Evolutionary conservation across 1,139 yeast genomes (phyloP).

Genomic region (Diutina scorzettiae): DNA sequence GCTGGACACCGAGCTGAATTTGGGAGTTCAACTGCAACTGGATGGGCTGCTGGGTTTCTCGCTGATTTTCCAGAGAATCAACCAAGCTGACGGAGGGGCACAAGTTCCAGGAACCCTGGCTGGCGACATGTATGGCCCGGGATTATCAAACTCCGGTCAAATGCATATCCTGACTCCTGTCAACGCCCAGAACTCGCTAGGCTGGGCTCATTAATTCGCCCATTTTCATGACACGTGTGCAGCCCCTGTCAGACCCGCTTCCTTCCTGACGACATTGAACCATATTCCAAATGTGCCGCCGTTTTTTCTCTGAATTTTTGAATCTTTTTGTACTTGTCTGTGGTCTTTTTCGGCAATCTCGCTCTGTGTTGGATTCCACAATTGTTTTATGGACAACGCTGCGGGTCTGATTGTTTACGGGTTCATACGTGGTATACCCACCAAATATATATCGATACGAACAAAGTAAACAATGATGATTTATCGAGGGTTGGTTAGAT

Average conservation of each 20-base stretch:
- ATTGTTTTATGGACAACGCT: constrained; percentile 5
- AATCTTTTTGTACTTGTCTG: neutral
- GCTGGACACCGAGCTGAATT: constrained; percentile 29
- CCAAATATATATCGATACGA: neutral
- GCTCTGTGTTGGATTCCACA: constrained; percentile 6
- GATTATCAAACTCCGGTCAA: constrained; percentile 11
- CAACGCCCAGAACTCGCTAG: constrained; percentile 34
- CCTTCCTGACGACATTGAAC: constrained; percentile 5
- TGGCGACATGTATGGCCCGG: constrained; percentile 3
- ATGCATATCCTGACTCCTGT: constrained; percentile 33
- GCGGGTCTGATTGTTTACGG: neutral
- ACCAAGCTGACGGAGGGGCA: constrained; percentile 7
- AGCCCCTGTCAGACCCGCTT: neutral
- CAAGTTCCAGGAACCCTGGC: constrained; percentile 6
- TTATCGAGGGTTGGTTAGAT: too few relatives aligned
- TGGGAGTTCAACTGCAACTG: constrained; percentile 16
- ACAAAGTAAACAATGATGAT: too few relatives aligned
- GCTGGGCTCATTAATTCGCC: constrained; percentile 20
- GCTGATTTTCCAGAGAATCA: constrained; percentile 22
- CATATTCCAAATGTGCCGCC: constrained; percentile 1
- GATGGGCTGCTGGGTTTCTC: constrained; percentile 14
- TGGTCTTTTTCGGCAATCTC: constrained; percentile 3
- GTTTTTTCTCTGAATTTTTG: neutral
- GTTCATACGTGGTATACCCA: constrained; percentile 6
- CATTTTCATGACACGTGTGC: neutral